These are phyloP conservation scores for Populus deltoides DNA, from an alignment of 345 rosid species.

Conservation along the genomic window DNA sequence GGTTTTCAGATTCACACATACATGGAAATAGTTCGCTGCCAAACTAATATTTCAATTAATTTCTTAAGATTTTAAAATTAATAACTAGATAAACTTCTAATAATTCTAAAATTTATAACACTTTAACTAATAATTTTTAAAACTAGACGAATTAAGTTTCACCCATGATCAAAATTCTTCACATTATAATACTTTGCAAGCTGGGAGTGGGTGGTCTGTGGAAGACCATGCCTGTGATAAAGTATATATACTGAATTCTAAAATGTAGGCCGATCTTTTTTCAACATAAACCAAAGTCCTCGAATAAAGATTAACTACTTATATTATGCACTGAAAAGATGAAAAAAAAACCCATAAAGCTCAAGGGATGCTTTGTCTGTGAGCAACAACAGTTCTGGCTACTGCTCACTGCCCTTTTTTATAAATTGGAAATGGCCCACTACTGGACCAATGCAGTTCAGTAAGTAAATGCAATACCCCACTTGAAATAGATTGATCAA, in stretches of 20 bases:
- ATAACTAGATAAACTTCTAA: too few relatives aligned
- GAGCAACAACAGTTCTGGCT: slow-evolving; percentile 38
- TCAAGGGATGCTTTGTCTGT: slow-evolving; percentile 33
- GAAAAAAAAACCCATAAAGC: background rate
- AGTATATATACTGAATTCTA: background rate
- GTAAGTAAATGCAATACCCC: slow-evolving; percentile 5
- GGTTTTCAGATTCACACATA: background rate
- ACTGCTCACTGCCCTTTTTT: background rate
- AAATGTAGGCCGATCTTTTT: background rate
- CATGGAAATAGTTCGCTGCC: too few relatives aligned
- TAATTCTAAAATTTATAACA: too few relatives aligned
- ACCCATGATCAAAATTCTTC: too few relatives aligned
- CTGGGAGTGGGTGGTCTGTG: background rate
- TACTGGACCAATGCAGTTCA: slow-evolving; percentile 10
- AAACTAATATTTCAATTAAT: too few relatives aligned
- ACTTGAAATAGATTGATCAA: slow-evolving; percentile 6
- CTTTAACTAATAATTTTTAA: too few relatives aligned
- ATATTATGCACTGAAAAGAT: background rate
- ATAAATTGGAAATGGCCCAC: slow-evolving; percentile 9
- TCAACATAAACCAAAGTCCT: background rate
- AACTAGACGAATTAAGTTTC: too few relatives aligned
- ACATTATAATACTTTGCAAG: background rate
- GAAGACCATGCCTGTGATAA: background rate
- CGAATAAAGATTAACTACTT: background rate
- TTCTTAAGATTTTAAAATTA: too few relatives aligned